These are phyloP conservation scores for Xerocomellus intermedius DNA, from an alignment of 768 basidiomycete genomes.

Conservation along the genomic window DNA sequence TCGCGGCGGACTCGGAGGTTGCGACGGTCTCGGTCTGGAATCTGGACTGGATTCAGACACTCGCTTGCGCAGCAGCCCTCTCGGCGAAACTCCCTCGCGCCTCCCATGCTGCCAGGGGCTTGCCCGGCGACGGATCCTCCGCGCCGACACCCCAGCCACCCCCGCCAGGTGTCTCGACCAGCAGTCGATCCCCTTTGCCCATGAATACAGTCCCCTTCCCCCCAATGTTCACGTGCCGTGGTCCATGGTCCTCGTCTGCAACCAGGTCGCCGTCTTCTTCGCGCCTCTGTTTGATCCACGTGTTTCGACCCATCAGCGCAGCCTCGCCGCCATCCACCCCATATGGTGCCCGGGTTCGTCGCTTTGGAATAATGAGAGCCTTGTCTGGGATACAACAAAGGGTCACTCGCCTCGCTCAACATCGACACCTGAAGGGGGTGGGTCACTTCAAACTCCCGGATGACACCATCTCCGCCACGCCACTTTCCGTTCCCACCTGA, in stretches of 20 bases:
- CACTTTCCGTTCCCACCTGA: constrained; percentile 72
- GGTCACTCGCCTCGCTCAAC: constrained; percentile 65
- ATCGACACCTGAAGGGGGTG: constrained; percentile 86
- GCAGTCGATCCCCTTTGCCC: constrained; percentile 80
- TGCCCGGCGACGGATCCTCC: constrained; percentile 1
- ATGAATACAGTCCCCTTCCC: constrained; percentile 86
- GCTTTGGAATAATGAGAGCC: constrained; percentile 38
- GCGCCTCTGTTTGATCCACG: constrained; percentile 79
- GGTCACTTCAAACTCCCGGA: constrained; percentile 80
- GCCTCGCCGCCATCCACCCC: constrained; percentile 78
- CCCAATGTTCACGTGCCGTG: constrained; percentile 78
- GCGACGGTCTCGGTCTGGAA: too few species aligned
- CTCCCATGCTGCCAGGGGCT: constrained; percentile 44
- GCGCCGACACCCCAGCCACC: constrained; percentile 71
- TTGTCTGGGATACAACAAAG: not conserved
- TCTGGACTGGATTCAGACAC: too few species aligned
- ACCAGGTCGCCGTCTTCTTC: constrained; percentile 65
- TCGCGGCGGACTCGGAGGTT: too few species aligned
- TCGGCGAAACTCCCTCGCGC: constrained; percentile 71
- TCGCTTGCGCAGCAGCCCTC: constrained; percentile 28
- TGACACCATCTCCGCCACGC: constrained; percentile 81
- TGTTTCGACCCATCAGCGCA: constrained; percentile 73
- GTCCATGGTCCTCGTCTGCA: constrained; percentile 35
- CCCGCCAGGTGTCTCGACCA: constrained; percentile 88
- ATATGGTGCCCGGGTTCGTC: constrained; percentile 83